Base-by-base conservation (phyloP, 2,329 filamentous ascomycete species). In the Nemania sp. region DNA sequence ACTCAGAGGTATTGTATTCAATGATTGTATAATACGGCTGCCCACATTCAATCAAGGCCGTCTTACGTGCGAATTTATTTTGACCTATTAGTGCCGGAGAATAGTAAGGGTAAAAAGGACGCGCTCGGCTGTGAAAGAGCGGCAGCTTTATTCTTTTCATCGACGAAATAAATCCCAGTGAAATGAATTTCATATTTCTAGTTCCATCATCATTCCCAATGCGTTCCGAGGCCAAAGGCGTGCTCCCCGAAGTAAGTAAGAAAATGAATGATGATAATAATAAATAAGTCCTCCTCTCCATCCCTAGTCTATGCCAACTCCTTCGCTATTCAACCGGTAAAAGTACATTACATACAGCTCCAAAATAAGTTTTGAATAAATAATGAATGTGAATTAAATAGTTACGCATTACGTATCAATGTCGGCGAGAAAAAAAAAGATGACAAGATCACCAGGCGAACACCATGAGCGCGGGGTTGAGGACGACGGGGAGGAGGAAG, bases 381-480 rank as follows among this genome's bases (percentile, higher is more conserved):
- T n/a, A n/a, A n/a, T n/a, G n/a, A n/a, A n/a, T 51, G 40, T 25
- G 13, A 57, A 54, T 29, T 40, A 48, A 40, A 17, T 50, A 50
- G 60, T 63, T 63, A 63, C 53, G 57, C 32, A 63, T 63, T 63
- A 60, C n/a, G 32, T 43, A 29, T 35, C n/a, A 15, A 54, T 40
- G 45, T 12, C 18, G 4, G 34, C 37, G 15, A 4, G 25, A 4
- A 3, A 7, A 3, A 7, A 3, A 3, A 7, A 29, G 18, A 15
- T 6, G 35, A 46, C 25, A 12, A 17, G 9, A 55, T 69, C 78
- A 87, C 78, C 81, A 87, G 46, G 81, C 84, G 69, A 87, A 86
- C 70, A 81, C 79, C 85, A 89, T 88, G 75, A 88, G 70, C 52
- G 83, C 84, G 18, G 86, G 86, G 67, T 88, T 88, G 62, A 88